A percentile compares a stretch with the other conserved stretches of the same genome.
These are phyloP conservation scores for Alternaria dauci DNA, from an alignment of 2,329 filamentous ascomycete species.

Conservation along the genomic window DNA sequence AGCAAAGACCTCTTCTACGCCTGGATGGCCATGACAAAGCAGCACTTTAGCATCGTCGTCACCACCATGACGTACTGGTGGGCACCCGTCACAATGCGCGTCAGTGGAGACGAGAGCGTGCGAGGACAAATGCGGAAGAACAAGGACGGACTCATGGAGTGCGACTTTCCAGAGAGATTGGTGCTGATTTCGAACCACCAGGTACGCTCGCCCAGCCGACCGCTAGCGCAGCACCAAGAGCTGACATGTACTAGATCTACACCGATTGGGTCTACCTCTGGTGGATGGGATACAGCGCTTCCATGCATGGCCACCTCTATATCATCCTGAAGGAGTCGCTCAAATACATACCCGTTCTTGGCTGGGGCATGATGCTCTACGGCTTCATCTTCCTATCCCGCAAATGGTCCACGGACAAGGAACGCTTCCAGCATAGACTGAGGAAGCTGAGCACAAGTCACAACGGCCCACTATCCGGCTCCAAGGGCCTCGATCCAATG, in stretches of 20 bases:
- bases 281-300: conserved; percentile 84
- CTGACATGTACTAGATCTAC: conserved; percentile 66
- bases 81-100: conserved; percentile 79
- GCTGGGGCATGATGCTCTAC: conserved; percentile 84
- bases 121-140: conserved; percentile 75
- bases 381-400: conserved; percentile 94
- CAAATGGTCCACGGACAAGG: conserved; percentile 82
- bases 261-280: conserved; percentile 94
- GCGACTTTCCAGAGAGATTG: conserved; percentile 80
- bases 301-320: conserved; percentile 85
- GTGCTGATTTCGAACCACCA: conserved; percentile 89
- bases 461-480: conserved; percentile 49
- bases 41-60: conserved; percentile 77
- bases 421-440: conserved; percentile 76
- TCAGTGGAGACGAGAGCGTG: conserved; percentile 84
- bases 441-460: conserved; percentile 69
- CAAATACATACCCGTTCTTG: conserved; percentile 82
- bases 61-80: conserved; percentile 86
- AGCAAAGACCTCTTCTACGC: conserved; percentile 80
- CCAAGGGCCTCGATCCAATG: conserved; percentile 74
- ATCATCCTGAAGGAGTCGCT: conserved; percentile 91
- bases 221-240: neutral
- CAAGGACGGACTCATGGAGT: conserved; percentile 73
- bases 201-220: conserved; percentile 32
- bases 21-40: conserved; percentile 87